Percentiles rank a stretch among this genome's conserved stretches.
Conservation (phyloP, 2,329 filamentous ascomycete species). For the Pseudofabraea citricarpa region DNA sequence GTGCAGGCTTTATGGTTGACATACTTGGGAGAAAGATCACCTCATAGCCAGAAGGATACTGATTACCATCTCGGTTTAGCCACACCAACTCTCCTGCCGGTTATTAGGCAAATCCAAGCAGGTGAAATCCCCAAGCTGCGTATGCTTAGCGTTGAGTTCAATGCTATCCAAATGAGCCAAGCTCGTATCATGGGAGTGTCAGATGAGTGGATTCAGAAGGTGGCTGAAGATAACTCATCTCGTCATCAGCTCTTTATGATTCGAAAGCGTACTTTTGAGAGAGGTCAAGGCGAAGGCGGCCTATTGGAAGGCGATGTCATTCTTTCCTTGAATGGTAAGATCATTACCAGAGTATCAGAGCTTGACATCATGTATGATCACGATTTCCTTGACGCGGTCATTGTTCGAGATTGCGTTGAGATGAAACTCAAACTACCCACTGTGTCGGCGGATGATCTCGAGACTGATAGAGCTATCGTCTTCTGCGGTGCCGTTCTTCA, state of each 20-base stretch:
- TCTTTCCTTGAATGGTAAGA: slow-evolving; percentile 81
- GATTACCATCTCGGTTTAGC: slow-evolving; percentile 94
- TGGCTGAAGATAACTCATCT: slow-evolving; percentile 81
- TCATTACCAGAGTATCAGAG: slow-evolving; percentile 90
- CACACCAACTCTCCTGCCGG: slow-evolving; percentile 80
- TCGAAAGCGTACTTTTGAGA: slow-evolving; percentile 75
- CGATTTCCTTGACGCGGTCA: slow-evolving; percentile 73
- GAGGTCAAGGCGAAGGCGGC: slow-evolving; percentile 54
- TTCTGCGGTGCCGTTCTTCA: slow-evolving; percentile 96
- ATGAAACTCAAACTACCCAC: slow-evolving; percentile 75
- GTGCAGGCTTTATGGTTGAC: slow-evolving; percentile 96
- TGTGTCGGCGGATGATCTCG: slow-evolving; percentile 81
- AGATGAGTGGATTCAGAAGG: slow-evolving; percentile 91
- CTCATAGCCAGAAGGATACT: slow-evolving; percentile 77
- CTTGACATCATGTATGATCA: slow-evolving; percentile 96
- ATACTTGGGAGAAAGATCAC: slow-evolving; percentile 85
- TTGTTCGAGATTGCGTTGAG: slow-evolving; percentile 81
- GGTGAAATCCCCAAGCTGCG: slow-evolving; percentile 76
- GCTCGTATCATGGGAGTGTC: slow-evolving; percentile 95
- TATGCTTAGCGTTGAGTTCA: slow-evolving; percentile 91
- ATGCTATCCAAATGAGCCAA: slow-evolving; percentile 94
- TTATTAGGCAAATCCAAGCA: slow-evolving; percentile 80
- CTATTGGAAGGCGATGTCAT: slow-evolving; percentile 90
- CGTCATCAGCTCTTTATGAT: slow-evolving; percentile 99
- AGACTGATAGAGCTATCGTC: slow-evolving; percentile 85